phyloP scores from a whole-genome alignment of 495 filamentous ascomycete genomes.

The Trypethelium eluteriae region DNA sequence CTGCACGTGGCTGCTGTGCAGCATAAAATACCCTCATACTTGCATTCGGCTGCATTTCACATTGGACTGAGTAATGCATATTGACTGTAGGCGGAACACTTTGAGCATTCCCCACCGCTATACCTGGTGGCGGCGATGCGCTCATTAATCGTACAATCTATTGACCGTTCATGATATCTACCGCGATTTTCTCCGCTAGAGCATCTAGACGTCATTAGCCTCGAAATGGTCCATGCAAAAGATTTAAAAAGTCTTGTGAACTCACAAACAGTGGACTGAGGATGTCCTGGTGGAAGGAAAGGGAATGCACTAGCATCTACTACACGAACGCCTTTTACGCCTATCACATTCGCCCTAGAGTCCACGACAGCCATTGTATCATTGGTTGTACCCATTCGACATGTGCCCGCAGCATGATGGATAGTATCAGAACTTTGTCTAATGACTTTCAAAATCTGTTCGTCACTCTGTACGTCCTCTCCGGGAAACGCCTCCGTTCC shows the following conservation, averaged over 20 bases:
- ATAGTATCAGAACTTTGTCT: constrained; percentile 36
- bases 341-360: constrained; percentile 42
- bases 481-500: constrained; percentile 46
- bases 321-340: constrained; percentile 47
- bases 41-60: too few relatives aligned
- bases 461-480: constrained; percentile 40
- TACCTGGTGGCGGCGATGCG: too few relatives aligned
- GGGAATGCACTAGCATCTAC: constrained; percentile 55
- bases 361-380: constrained; percentile 51
- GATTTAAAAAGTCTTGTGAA: neutral
- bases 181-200: constrained; percentile 19
- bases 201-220: neutral
- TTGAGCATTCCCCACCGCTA: too few relatives aligned
- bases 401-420: constrained; percentile 46
- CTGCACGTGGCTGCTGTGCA: too few relatives aligned
- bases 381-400: constrained; percentile 42
- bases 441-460: constrained; percentile 43
- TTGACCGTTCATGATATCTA: too few relatives aligned
- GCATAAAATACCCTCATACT: too few relatives aligned
- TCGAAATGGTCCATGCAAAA: neutral
- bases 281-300: constrained; percentile 50
- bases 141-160: too few relatives aligned
- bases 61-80: too few relatives aligned
- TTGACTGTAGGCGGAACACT: too few relatives aligned
- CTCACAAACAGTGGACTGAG: constrained; percentile 20